Evolutionary conservation across 2,329 filamentous ascomycete genomes (phyloP).

Genomic region (Nigrograna mackinnonii): DNA sequence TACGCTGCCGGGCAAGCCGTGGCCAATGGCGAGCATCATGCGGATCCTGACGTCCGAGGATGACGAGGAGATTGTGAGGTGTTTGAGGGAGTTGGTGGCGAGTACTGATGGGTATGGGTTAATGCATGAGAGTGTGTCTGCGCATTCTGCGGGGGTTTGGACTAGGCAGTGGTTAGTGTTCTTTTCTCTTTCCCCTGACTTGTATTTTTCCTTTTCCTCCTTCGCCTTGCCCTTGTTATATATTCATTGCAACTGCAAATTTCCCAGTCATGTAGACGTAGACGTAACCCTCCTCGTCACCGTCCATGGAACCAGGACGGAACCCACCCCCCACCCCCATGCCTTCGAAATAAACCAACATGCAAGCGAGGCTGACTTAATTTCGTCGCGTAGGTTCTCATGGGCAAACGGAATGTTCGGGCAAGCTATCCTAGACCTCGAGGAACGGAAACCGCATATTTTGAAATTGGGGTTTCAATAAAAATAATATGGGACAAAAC

Average conservation of each 20-base stretch:
- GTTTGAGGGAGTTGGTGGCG: conserved; percentile 47
- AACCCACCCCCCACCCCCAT: too few relatives aligned
- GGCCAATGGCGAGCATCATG: conserved; percentile 57
- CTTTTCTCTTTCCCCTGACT: conserved; percentile 1
- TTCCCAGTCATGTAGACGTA: too few relatives aligned
- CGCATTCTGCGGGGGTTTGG: conserved; percentile 43
- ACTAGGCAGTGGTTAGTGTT: conserved; percentile 47
- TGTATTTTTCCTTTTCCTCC: too few relatives aligned
- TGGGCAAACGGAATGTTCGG: conserved; percentile 59
- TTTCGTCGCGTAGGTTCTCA: conserved; percentile 38
- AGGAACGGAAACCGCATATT: conserved; percentile 45
- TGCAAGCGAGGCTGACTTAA: too few relatives aligned
- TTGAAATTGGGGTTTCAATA: conserved; percentile 38
- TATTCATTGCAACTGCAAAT: too few relatives aligned
- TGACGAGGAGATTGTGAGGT: conserved; percentile 47
- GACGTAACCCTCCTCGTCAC: too few relatives aligned
- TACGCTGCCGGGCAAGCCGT: conserved; percentile 47
- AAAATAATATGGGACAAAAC: background rate
- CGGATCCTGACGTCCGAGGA: conserved; percentile 52
- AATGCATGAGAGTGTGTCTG: conserved; percentile 55
- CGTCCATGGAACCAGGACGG: too few relatives aligned
- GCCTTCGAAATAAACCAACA: too few relatives aligned
- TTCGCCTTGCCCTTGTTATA: too few relatives aligned
- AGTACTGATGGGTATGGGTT: conserved; percentile 53
- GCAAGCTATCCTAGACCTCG: conserved; percentile 50